A percentile compares a stretch with the other conserved stretches of the same genome.
Evolutionary conservation across 306 rosid genomes (phyloP).

Genomic region (Trifolium subterraneum): DNA sequence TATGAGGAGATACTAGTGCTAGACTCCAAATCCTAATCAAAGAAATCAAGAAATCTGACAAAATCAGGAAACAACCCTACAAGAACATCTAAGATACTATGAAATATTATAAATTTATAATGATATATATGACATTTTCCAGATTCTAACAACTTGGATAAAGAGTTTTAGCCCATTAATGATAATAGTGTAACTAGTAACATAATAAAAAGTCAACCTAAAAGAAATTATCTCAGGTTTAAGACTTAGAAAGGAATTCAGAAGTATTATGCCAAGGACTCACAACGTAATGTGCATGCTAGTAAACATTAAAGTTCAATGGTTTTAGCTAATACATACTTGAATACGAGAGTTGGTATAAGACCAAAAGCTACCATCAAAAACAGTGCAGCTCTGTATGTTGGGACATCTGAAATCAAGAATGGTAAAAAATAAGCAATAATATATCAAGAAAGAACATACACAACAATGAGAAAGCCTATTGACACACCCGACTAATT

Average conservation of each 20-base stretch:
- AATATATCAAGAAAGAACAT: conserved; percentile 17
- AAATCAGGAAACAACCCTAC: conserved; percentile 12
- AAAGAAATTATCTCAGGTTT: background rate
- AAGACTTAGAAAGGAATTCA: conserved; percentile 12
- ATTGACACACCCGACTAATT: conserved; percentile 19
- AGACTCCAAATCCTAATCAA: conserved; percentile 20
- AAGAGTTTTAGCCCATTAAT: conserved; percentile 23
- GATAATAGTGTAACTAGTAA: conserved; percentile 3
- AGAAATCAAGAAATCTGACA: conserved; percentile 15
- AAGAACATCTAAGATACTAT: conserved; percentile 18
- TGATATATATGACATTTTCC: conserved; percentile 8
- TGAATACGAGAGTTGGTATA: conserved; percentile 74
- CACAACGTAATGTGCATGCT: conserved; percentile 9
- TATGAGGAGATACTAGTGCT: background rate
- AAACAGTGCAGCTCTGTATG: conserved; percentile 52
- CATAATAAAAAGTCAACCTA: conserved; percentile 19
- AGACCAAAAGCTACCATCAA: conserved; percentile 78
- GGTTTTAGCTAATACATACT: conserved; percentile 58
- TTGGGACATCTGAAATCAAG: conserved; percentile 64
- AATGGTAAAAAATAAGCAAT: conserved; percentile 35
- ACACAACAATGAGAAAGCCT: conserved; percentile 32
- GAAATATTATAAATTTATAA: background rate
- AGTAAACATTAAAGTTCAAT: conserved; percentile 28
- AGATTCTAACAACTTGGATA: conserved; percentile 8
- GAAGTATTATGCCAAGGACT: background rate